Percentiles rank a stretch among this genome's conserved stretches.
Conservation (phyloP, 192 early-diverging fungal genomes). For the Physocladia obscura region DNA sequence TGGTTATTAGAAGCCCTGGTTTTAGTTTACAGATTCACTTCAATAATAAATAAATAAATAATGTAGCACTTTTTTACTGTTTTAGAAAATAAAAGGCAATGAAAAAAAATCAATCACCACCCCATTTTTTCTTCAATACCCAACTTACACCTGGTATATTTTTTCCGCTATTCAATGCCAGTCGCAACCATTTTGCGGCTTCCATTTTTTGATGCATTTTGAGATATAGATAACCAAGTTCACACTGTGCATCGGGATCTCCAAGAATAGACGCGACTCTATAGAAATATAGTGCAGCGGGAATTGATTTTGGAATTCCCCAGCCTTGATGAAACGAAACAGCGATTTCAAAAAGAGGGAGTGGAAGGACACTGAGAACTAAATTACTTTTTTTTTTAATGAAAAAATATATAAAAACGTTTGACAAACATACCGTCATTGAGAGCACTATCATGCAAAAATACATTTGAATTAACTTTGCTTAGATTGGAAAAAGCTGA, state of each 20-base stretch:
- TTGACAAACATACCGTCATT: neutral
- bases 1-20: no score
- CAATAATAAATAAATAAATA: no score
- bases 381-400: no score
- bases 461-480: neutral
- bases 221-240: conserved; percentile 22
- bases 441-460: neutral
- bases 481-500: neutral
- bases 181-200: conserved; percentile 37
- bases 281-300: conserved; percentile 34
- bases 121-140: conserved; percentile 43
- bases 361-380: conserved; percentile 27
- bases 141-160: conserved; percentile 30
- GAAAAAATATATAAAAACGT: neutral
- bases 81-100: no score
- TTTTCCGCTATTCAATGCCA: conserved; percentile 21
- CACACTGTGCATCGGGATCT: conserved; percentile 30
- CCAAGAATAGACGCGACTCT: conserved; percentile 31
- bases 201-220: conserved; percentile 14
- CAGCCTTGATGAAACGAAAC: conserved; percentile 36
- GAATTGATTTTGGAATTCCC: conserved; percentile 28
- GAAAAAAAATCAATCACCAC: conserved; percentile 8
- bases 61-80: no score
- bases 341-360: conserved; percentile 36
- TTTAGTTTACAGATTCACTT: no score